A percentile compares a stretch with the other conserved stretches of the same genome.
Conservation (phyloP, 2,329 filamentous ascomycete genomes). For the Cercospora sojina region DNA sequence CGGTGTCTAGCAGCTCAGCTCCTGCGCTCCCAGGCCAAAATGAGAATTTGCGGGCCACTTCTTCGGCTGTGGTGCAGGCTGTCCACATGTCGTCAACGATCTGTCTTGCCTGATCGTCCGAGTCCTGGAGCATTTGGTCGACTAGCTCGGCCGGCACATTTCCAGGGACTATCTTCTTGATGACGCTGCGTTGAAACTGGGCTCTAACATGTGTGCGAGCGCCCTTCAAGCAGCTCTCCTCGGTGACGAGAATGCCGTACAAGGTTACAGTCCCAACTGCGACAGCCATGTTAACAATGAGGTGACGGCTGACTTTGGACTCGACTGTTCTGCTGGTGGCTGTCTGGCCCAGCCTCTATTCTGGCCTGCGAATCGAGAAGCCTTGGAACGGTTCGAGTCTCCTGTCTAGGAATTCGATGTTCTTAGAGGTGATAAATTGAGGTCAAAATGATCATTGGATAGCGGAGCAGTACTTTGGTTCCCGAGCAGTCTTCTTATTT, state of each 20-base stretch:
- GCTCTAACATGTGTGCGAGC: constrained; percentile 6
- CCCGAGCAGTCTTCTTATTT: background rate
- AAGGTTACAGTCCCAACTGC: background rate
- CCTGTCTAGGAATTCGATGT: background rate
- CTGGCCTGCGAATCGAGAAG: background rate
- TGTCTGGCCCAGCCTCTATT: background rate
- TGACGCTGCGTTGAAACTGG: background rate
- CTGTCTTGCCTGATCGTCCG: background rate
- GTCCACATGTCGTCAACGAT: background rate
- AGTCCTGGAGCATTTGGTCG: background rate
- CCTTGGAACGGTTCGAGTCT: background rate
- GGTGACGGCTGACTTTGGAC: background rate
- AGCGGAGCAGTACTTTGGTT: background rate
- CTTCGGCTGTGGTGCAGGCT: background rate
- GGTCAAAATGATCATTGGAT: background rate
- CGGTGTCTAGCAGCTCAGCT: background rate
- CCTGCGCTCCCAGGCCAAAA: background rate
- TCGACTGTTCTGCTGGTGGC: background rate
- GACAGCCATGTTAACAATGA: background rate
- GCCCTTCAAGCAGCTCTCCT: constrained; percentile 9
- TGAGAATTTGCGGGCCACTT: background rate
- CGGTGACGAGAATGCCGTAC: constrained; percentile 11
- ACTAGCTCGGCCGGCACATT: background rate
- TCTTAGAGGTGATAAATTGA: background rate
- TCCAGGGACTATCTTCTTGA: background rate